phyloP scores from a whole-genome alignment of 1,139 yeast species.

The Debaryomyces psychrophilus region DNA sequence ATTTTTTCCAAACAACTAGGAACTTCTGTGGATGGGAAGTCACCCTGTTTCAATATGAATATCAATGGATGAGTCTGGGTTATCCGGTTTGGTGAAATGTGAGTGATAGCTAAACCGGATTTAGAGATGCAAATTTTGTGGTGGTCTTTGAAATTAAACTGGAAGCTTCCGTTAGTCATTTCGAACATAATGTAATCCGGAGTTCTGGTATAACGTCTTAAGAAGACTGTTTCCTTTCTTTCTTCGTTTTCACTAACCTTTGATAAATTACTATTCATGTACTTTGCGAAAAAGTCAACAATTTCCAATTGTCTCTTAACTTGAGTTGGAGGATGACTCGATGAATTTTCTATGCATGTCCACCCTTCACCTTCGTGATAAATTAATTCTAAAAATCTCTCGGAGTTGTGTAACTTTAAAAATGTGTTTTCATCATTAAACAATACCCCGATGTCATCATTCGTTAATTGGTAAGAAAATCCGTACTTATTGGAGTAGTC shows the following conservation, averaged over 20 bases:
- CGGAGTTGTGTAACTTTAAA: slow-evolving; percentile 65
- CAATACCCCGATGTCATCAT: slow-evolving; percentile 89
- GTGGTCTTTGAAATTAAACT: slow-evolving; percentile 94
- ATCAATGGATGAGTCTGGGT: slow-evolving; percentile 71
- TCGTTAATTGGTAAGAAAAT: slow-evolving; percentile 87
- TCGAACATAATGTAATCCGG: slow-evolving; percentile 88
- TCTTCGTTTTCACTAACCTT: slow-evolving; percentile 68
- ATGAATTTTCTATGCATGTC: slow-evolving; percentile 67
- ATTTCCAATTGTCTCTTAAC: slow-evolving; percentile 75
- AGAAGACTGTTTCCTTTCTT: slow-evolving; percentile 65
- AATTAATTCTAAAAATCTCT: slow-evolving; percentile 63
- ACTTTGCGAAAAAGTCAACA: slow-evolving; percentile 80
- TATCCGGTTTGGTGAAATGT: slow-evolving; percentile 76
- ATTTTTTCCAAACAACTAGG: slow-evolving; percentile 56
- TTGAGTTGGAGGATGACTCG: slow-evolving; percentile 58
- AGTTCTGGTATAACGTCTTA: slow-evolving; percentile 81
- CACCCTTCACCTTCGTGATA: slow-evolving; percentile 69
- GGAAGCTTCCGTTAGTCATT: slow-evolving; percentile 88
- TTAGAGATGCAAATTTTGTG: slow-evolving; percentile 82
- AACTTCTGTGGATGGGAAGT: slow-evolving; percentile 56
- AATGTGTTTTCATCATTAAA: slow-evolving; percentile 84
- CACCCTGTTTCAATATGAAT: slow-evolving; percentile 61
- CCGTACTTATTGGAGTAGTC: slow-evolving; percentile 97
- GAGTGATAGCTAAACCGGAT: slow-evolving; percentile 75
- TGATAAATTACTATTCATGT: slow-evolving; percentile 79